Evolutionary conservation across 176 grass and related monocot species (phyloP).

Genomic region (Ensete glaucum): DNA sequence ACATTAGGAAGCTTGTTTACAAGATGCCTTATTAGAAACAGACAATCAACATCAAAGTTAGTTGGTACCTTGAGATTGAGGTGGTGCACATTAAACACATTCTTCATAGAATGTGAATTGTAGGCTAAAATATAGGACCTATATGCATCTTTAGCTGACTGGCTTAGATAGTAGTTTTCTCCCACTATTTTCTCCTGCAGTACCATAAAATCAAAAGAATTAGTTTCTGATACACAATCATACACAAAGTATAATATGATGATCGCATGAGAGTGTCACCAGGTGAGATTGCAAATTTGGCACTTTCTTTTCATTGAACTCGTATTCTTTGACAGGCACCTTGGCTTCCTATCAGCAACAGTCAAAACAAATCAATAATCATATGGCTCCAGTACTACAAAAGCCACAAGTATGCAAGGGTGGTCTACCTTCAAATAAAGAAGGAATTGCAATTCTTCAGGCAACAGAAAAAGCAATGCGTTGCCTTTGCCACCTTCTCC

Average conservation of each 20-base stretch:
- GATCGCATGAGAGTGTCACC: constrained; percentile 23
- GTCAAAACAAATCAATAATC: background rate
- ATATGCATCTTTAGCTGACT: constrained; percentile 95
- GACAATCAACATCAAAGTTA: background rate
- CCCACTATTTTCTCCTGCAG: constrained; percentile 74
- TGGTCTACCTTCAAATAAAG: constrained; percentile 62
- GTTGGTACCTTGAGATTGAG: constrained; percentile 71
- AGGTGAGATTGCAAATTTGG: constrained; percentile 83
- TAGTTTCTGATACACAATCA: background rate
- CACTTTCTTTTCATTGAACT: constrained; percentile 67
- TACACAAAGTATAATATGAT: background rate
- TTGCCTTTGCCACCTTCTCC: constrained; percentile 83
- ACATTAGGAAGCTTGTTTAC: background rate
- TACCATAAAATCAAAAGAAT: constrained; percentile 9
- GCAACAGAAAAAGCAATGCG: constrained; percentile 79
- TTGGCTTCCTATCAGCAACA: constrained; percentile 58
- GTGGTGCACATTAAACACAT: constrained; percentile 85
- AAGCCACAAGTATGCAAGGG: background rate
- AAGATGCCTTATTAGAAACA: background rate
- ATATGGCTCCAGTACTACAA: background rate
- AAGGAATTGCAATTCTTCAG: constrained; percentile 80
- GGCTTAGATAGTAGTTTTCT: constrained; percentile 77
- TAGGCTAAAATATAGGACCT: constrained; percentile 80
- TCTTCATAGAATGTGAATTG: constrained; percentile 88
- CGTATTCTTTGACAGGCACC: constrained; percentile 69